Evolutionary conservation across 2,329 filamentous ascomycete genomes (phyloP), one percentile per base, ranked within the genome.

Genomic region (Dendrostoma leiphaemia): DNA sequence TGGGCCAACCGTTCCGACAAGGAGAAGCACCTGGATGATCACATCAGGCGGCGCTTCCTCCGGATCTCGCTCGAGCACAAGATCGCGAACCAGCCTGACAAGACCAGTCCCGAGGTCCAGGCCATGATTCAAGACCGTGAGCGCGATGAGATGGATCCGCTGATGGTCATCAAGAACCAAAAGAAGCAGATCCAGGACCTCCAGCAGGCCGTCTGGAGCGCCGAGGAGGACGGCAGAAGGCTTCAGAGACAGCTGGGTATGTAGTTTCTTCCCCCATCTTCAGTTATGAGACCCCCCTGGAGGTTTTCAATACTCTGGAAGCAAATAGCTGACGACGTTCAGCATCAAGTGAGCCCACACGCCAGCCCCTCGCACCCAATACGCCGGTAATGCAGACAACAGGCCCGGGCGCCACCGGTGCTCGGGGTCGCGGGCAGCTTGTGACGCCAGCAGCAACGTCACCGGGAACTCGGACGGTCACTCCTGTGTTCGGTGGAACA

Each of bases 21-120:
- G 37, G 43, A 48, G 26, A 35, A 32, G 13, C 55, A 57, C 48
- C 40, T 57, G 7, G 26, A 55, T 10, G 55, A 55, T 44, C 55
- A 57, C 50, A 15, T 57, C 32, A 31, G 45, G 2, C 17, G 21
- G 19, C 50, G 51, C 12, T 15, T 12, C 23, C 13, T 21, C 3
- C 54, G 54, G 17, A 45, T 54, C 34, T 28, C 32, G 17, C 34
- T 45, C 12, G 54, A 57, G 19, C 17, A 23, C 15, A 40, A 54
- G 28, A 37, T 37, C 28, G 23, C 47, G 5, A 2, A 15, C 2
- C 23, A 21, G 23, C n/a, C n/a, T 12, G n/a, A 40, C 24, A 38
- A 37, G 34, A n/a, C 23, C n/a, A 19, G 19, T 15, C 9, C 26
- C 7, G 47, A 13, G 12, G n/a, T 38, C 5, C 17, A 28, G 17